Evolutionary conservation across 768 basidiomycete species (phyloP).

Genomic region (Neoboletus brunneissimus): DNA sequence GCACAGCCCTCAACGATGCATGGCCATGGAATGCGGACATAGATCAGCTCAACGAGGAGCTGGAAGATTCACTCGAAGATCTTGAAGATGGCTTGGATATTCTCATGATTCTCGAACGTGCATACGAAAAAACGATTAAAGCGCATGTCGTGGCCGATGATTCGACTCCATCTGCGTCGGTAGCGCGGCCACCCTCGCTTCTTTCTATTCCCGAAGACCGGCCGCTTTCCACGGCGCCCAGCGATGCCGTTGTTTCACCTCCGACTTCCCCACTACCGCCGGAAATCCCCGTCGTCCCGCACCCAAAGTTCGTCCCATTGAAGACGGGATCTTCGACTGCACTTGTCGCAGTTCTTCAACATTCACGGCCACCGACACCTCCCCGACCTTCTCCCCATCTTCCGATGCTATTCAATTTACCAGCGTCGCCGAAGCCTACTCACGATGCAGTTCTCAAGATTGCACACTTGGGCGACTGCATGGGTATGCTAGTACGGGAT

Average conservation of each 20-base stretch:
- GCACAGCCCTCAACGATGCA: slow-evolving; percentile 23
- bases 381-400: slow-evolving; percentile 14
- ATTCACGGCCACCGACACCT: slow-evolving; percentile 26
- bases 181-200: slow-evolving; percentile 13
- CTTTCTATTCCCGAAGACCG: slow-evolving; percentile 24
- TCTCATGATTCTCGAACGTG: slow-evolving; percentile 64
- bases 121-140: slow-evolving; percentile 63
- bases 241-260: neutral
- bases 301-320: slow-evolving; percentile 37
- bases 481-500: slow-evolving; percentile 80
- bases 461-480: slow-evolving; percentile 85
- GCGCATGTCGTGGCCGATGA: slow-evolving; percentile 49
- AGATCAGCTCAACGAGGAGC: slow-evolving; percentile 44
- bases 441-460: slow-evolving; percentile 69
- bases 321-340: slow-evolving; percentile 66
- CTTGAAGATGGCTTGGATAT: slow-evolving; percentile 70
- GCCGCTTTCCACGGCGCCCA: neutral
- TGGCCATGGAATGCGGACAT: slow-evolving; percentile 33
- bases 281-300: slow-evolving; percentile 13
- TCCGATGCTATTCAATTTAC: slow-evolving; percentile 19
- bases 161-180: neutral
- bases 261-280: slow-evolving; percentile 10
- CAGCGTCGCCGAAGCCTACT: slow-evolving; percentile 32
- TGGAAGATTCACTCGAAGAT: slow-evolving; percentile 52
- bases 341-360: slow-evolving; percentile 61